Percentiles rank a stretch among this genome's conserved stretches.
These are phyloP conservation scores for Eimeria sp. DNA, from an alignment of 169 alveolate species.

Conservation along the genomic window DNA sequence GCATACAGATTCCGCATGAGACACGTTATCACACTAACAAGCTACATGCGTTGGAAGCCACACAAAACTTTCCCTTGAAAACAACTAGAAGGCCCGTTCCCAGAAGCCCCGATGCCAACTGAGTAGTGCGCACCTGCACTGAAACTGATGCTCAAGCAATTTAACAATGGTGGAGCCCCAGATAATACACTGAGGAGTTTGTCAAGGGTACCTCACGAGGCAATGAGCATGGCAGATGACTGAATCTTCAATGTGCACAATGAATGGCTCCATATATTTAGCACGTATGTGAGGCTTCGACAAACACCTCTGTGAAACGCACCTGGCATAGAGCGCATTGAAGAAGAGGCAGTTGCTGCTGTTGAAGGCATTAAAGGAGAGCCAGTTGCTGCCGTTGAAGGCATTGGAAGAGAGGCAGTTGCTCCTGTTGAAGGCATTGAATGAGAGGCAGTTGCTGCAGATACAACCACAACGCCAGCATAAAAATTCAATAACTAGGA, in stretches of 20 bases:
- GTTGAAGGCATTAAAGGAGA: no score
- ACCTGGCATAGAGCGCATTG: neutral
- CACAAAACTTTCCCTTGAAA: neutral
- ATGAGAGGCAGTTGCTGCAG: neutral
- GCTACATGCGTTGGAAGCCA: neutral
- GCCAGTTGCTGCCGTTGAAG: no score
- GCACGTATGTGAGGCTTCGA: neutral
- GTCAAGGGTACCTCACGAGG: neutral
- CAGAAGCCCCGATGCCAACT: neutral
- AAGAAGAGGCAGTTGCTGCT: neutral
- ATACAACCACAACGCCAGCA: neutral
- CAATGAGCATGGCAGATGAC: neutral
- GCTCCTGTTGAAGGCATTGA: no score
- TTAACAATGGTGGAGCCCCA: neutral
- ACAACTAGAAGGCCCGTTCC: neutral
- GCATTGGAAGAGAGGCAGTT: no score
- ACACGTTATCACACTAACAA: neutral
- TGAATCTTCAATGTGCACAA: neutral
- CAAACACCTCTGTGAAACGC: neutral
- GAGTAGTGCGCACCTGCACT: neutral
- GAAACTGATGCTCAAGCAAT: neutral
- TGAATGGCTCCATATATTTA: neutral
- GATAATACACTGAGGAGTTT: neutral
- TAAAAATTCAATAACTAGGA: neutral
- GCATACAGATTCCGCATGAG: neutral